Evolutionary conservation across 169 alveolate species (phyloP).

Genomic region (Eimeria falciformis): DNA sequence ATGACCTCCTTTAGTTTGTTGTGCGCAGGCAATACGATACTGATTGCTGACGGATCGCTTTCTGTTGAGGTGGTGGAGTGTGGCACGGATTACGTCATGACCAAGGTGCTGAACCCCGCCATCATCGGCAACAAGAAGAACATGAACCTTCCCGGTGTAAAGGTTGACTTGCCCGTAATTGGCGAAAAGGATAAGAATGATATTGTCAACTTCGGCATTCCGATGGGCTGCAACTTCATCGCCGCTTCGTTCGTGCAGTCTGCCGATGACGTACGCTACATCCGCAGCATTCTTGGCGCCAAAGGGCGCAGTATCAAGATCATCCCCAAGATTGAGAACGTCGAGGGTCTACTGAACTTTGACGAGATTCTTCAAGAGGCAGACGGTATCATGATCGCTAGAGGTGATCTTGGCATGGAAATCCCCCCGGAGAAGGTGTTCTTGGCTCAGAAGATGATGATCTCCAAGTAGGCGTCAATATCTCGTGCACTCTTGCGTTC

Average conservation of each 20-base stretch:
- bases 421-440: slow-evolving; percentile 98
- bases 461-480: slow-evolving; percentile 87
- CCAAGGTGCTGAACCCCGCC: slow-evolving; percentile 94
- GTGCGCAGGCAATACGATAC: slow-evolving; percentile 86
- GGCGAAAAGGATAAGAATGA: slow-evolving; percentile 98
- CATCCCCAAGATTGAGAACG: slow-evolving; percentile 98
- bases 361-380: slow-evolving; percentile 96
- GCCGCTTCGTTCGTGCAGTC: slow-evolving; percentile 93
- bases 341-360: slow-evolving; percentile 96
- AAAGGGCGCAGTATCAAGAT: slow-evolving; percentile 95
- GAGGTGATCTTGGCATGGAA: slow-evolving; percentile 99
- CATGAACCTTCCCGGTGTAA: slow-evolving; percentile 99
- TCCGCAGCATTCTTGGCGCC: slow-evolving; percentile 92
- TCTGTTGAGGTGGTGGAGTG: slow-evolving; percentile 91
- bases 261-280: slow-evolving; percentile 89
- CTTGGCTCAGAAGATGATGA: slow-evolving; percentile 97
- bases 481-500: background rate
- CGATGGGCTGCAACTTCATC: slow-evolving; percentile 95
- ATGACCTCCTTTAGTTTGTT: background rate
- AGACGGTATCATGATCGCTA: slow-evolving; percentile 99
- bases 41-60: slow-evolving; percentile 98
- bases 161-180: slow-evolving; percentile 97
- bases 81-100: slow-evolving; percentile 86
- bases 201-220: slow-evolving; percentile 96
- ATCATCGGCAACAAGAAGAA: slow-evolving; percentile 97